phyloP scores from a whole-genome alignment of 495 filamentous ascomycete species.

The Terfezia claveryi region DNA sequence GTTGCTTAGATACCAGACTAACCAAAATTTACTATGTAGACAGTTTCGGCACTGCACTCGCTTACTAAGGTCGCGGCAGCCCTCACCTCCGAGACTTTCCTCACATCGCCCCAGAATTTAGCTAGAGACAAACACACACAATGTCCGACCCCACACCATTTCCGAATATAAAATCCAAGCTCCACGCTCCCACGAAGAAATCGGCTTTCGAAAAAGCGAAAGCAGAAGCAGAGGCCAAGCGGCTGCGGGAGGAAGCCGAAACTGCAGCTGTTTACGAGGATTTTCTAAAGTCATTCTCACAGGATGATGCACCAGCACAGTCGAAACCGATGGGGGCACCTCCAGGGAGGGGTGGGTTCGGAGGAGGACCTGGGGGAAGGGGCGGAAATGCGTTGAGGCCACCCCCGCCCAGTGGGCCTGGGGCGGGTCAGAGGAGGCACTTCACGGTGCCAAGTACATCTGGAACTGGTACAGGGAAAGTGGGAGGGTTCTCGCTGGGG shows the following conservation, averaged over 20 bases:
- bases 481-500: slow-evolving; percentile 21
- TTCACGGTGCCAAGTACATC: background rate
- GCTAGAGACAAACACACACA: background rate
- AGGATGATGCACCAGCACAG: background rate
- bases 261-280: slow-evolving; percentile 77
- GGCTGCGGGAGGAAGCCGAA: slow-evolving; percentile 64
- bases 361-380: background rate
- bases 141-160: slow-evolving; percentile 23
- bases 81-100: too few species aligned
- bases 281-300: slow-evolving; percentile 60
- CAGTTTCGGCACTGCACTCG: too few species aligned
- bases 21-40: too few species aligned
- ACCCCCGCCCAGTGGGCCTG: background rate
- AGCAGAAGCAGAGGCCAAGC: slow-evolving; percentile 82
- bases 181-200: slow-evolving; percentile 64
- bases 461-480: background rate
- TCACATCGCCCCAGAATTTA: too few species aligned
- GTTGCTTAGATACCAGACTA: slow-evolving; percentile 16
- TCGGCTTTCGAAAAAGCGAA: slow-evolving; percentile 84
- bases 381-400: background rate
- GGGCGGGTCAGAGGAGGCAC: background rate
- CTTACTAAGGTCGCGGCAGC: too few species aligned
- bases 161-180: slow-evolving; percentile 64
- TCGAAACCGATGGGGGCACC: background rate
- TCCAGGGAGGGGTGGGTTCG: background rate